Conservation (phyloP, 2,329 filamentous ascomycete genomes). For the Didymella glomerata region DNA sequence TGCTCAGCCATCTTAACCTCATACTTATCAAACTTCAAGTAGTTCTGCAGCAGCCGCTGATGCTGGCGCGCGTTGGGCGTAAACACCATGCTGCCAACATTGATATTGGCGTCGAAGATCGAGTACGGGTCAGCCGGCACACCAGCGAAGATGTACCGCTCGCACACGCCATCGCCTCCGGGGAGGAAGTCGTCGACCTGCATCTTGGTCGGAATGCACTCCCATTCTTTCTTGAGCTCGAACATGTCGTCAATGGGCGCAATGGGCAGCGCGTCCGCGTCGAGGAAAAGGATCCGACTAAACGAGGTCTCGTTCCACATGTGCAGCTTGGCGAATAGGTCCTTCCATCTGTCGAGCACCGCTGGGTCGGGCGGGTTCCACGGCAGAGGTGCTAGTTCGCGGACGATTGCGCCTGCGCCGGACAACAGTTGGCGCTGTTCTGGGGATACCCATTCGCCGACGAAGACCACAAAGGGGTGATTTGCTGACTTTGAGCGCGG, state of each 20-base stretch:
- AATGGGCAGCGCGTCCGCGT: conserved; percentile 48
- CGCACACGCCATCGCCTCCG: conserved; percentile 36
- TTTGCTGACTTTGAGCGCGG: conserved; percentile 33
- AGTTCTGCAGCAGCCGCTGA: conserved; percentile 43
- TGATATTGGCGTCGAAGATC: conserved; percentile 33
- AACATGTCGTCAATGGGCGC: conserved; percentile 44
- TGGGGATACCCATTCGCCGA: conserved; percentile 43
- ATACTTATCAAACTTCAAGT: conserved; percentile 42
- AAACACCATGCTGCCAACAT: conserved; percentile 47
- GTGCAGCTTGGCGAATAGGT: conserved; percentile 49
- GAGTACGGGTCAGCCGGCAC: conserved; percentile 20
- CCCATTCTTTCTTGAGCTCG: conserved; percentile 29
- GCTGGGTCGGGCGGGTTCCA: conserved; percentile 39
- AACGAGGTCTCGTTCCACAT: conserved; percentile 49
- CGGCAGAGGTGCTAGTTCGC: conserved; percentile 40
- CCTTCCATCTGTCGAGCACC: conserved; percentile 41
- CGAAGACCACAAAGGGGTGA: conserved; percentile 47
- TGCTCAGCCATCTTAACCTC: conserved; percentile 46
- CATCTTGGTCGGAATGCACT: conserved; percentile 36
- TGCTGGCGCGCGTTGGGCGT: conserved; percentile 43
- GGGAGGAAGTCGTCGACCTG: conserved; percentile 36
- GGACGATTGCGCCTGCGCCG: conserved; percentile 46
- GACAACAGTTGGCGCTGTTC: conserved; percentile 43
- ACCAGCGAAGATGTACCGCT: conserved; percentile 43
- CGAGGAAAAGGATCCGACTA: conserved; percentile 43